Base-by-base conservation (phyloP, 257 asterid genomes). In the Leptodermis oblonga region DNA sequence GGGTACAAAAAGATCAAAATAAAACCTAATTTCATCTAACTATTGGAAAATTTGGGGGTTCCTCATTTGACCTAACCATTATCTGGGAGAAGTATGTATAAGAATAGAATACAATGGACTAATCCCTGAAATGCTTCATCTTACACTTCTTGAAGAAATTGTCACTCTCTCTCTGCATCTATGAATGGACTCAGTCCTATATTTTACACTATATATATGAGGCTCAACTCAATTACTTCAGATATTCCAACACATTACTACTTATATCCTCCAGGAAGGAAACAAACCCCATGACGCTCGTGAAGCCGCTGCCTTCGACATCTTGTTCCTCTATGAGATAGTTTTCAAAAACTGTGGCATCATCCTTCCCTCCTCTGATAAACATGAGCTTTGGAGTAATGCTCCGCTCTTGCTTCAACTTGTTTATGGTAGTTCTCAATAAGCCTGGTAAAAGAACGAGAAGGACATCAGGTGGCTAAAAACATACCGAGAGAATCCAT, bases 261-360 rank as follows among this genome's bases (percentile, higher is more conserved):
- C 75, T 88, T 76, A 94, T 77, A 77, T 87, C 97, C 59, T 94
- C 97, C 1, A 94, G 92, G 82, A 94, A 94, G 49, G 96, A 89
- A 42, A 94, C 90, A 7, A 91, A 91, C 30, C 97, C 99, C 89
- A 84, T 84, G 68, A 82, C 91, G 62, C 96, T 93, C 1, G 88
- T 81, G 85, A 86, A 89, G 74, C 97, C 93, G 70, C 82, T 85
- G 65, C 99, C 97, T 78, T 70, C 95, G 0, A 85, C 96, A 66
- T 94, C 99, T 65, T 91, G 97, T 73, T 94, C 99, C 84, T 94
- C 99, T 59, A 94, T 94, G 15, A 94, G 97, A 74, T 86, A 87
- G 74, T 92, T 94, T 84, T 94, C 97, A 48, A 94, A 94, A 7
- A 74, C 63, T 5, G 99, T 85, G 5, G 97, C 93, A 76, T 91